Evolutionary conservation across 2,329 filamentous ascomycete species (phyloP).

Genomic region (Clonostachys sp.): DNA sequence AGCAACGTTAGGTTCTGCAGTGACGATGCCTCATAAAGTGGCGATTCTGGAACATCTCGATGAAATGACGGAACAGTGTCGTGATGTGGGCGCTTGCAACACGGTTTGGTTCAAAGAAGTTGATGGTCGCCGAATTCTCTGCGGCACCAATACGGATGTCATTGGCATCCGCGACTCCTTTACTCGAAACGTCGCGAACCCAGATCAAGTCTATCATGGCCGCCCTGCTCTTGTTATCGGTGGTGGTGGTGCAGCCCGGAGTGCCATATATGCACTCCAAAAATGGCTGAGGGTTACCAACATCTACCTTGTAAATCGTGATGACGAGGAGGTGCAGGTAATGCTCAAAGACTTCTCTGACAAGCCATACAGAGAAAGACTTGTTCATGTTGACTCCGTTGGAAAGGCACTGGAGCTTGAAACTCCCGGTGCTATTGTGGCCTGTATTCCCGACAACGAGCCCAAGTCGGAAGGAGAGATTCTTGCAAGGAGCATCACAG

Average conservation of each 20-base stretch:
- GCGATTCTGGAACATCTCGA: conserved; percentile 71
- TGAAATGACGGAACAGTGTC: conserved; percentile 66
- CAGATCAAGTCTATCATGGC: conserved; percentile 43
- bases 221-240: conserved; percentile 70
- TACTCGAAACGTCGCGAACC: conserved; percentile 43
- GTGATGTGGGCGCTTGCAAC: conserved; percentile 73
- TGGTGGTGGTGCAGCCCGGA: conserved; percentile 73
- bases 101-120: conserved; percentile 63
- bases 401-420: conserved; percentile 55
- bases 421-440: conserved; percentile 62
- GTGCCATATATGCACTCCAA: conserved; percentile 70
- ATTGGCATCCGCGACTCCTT: conserved; percentile 74
- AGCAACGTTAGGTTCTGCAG: conserved; percentile 51
- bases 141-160: conserved; percentile 79
- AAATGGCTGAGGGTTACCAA: conserved; percentile 62
- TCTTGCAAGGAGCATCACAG: conserved; percentile 49
- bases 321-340: conserved; percentile 59
- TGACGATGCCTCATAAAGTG: conserved; percentile 85
- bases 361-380: conserved; percentile 52
- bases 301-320: conserved; percentile 76
- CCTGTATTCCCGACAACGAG: conserved; percentile 73
- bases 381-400: conserved; percentile 58
- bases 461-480: conserved; percentile 61
- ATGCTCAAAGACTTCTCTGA: conserved; percentile 60
- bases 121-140: conserved; percentile 38